Percentiles rank a stretch among this genome's conserved stretches.
phyloP scores from a whole-genome alignment of 2,329 filamentous ascomycete species.

The Aspergillus quadrilineatus region DNA sequence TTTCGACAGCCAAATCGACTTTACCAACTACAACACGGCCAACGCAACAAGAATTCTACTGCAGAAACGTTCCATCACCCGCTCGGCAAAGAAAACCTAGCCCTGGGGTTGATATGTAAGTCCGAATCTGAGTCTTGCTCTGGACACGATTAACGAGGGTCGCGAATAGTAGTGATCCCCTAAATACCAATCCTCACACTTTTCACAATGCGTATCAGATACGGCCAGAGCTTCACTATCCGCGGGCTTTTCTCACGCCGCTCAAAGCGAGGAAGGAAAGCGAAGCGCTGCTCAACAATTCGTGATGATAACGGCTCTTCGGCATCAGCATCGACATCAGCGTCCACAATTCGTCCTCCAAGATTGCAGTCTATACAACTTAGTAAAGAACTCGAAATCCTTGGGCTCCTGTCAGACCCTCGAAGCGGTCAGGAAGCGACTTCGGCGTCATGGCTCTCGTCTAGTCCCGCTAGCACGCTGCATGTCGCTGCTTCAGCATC shows the following conservation, averaged over 20 bases:
- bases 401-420: conserved; percentile 2
- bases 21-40: background rate
- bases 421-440: background rate
- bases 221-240: background rate
- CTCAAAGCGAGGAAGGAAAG: background rate
- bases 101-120: background rate
- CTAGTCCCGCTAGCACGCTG: background rate
- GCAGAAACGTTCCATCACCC: background rate
- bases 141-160: background rate
- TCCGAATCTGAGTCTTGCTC: background rate
- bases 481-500: background rate
- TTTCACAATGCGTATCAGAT: conserved; percentile 3
- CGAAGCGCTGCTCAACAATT: background rate
- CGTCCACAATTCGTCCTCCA: background rate
- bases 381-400: conserved; percentile 9
- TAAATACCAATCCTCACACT: background rate
- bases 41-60: background rate
- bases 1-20: no score
- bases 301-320: background rate
- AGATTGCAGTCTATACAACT: background rate
- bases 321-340: background rate
- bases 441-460: background rate
- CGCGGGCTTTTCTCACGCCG: conserved; percentile 11
- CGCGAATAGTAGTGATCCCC: background rate
- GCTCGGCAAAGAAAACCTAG: background rate